Evolutionary conservation across 768 basidiomycete genomes (phyloP), one percentile per base, ranked within the genome.

Genomic region (Mycena olivaceomarginata): DNA sequence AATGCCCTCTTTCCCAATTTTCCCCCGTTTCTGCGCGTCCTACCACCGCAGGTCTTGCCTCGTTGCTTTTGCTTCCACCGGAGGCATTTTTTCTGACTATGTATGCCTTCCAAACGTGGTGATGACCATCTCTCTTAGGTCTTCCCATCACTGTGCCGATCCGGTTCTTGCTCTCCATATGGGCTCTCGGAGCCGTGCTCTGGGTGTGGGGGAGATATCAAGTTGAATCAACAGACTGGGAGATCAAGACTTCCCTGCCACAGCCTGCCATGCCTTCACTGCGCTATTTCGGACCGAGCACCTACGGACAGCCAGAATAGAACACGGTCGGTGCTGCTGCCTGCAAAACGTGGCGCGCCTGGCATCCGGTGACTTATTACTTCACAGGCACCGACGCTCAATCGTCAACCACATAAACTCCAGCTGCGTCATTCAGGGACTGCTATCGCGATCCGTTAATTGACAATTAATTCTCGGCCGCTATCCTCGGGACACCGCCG

Each of bases 91-190:
- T 12, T 31, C 2, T 31, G 31, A 31, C 31, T 31, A 31, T 31
- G 31, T 15, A 16, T 18, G 16, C 37, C 20, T 43, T 72, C 41
- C 46, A 45, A 66, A 65, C 64, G 56, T 66, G 56, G 53, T 67
- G n/a, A 39, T 62, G n/a, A 56, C 37, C 37, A 43, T 48, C 18
- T 18, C 40, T 18, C 6, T 31, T 41, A 43, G 45, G 39, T 22
- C 12, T 43, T 37, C 3, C 62, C 72, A 74, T 60, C 64, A 68
- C 66, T 40, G 57, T 74, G 72, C 72, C 72, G 66, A 74, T 73
- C 72, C 64, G 15, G 56, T 67, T 16, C 45, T 43, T 68, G 56
- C 20, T n/a, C 68, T 22, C 68, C 41, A 39, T 70, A 45, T 46
- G 57, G 56, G 5, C n/a, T 12, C 16, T 18, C 53, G 41, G 69